Percentiles rank a stretch among this genome's conserved stretches.
phyloP scores from a whole-genome alignment of 345 rosid species.

The Microthlaspi erraticum region DNA sequence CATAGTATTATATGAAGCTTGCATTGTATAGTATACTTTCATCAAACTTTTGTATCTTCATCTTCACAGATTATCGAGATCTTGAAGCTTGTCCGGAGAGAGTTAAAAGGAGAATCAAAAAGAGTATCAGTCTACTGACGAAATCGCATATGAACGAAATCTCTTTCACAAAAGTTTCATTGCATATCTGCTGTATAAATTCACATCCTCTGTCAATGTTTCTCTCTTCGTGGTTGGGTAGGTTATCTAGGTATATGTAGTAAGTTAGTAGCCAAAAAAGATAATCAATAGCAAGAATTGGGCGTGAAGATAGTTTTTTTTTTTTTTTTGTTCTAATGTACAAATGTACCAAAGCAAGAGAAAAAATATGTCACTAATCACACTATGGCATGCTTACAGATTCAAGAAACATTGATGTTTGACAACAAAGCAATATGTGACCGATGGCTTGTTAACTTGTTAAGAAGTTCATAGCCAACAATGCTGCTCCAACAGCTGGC shows the following conservation, averaged over 20 bases:
- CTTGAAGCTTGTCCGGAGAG: slow-evolving; percentile 72
- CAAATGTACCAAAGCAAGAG: slow-evolving; percentile 22
- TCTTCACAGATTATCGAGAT: slow-evolving; percentile 70
- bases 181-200: slow-evolving; percentile 22
- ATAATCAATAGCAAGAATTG: slow-evolving; percentile 30
- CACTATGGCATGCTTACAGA: slow-evolving; percentile 29
- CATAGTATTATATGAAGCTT: background rate
- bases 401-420: slow-evolving; percentile 2
- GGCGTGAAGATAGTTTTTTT: background rate
- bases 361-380: slow-evolving; percentile 23
- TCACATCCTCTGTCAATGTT: background rate
- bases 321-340: slow-evolving; percentile 23
- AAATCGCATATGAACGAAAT: background rate
- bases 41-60: background rate
- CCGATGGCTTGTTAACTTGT: slow-evolving; percentile 32
- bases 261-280: slow-evolving; percentile 10
- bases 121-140: slow-evolving; percentile 37
- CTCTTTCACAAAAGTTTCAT: slow-evolving; percentile 14
- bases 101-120: slow-evolving; percentile 66
- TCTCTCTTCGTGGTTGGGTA: slow-evolving; percentile 21
- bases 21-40: background rate
- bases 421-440: slow-evolving; percentile 1
- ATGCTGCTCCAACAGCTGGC: slow-evolving; percentile 70
- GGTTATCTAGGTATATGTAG: slow-evolving; percentile 24
- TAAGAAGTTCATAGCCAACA: slow-evolving; percentile 55